phyloP scores from a whole-genome alignment of 371 early-diverging fungal species.

The Parasitella parasitica region DNA sequence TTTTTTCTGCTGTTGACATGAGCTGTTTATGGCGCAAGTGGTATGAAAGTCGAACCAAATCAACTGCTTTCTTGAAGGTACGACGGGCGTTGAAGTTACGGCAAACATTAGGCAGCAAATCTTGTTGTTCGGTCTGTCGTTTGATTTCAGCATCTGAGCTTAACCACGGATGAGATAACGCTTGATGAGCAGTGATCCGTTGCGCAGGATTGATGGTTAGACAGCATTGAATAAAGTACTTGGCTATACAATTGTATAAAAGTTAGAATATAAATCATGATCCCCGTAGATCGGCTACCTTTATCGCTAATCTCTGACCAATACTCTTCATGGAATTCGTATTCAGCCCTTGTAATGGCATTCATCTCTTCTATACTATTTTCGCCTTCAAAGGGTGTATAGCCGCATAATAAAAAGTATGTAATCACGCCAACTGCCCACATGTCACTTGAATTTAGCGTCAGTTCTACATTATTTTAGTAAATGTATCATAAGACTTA shows the following conservation, averaged over 20 bases:
- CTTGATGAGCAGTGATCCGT: slow-evolving; percentile 61
- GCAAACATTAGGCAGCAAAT: slow-evolving; percentile 71
- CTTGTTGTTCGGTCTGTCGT: slow-evolving; percentile 16
- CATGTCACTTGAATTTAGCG: slow-evolving; percentile 57
- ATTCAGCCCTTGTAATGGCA: slow-evolving; percentile 71
- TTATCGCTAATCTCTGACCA: slow-evolving; percentile 60
- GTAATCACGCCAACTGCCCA: slow-evolving; percentile 94
- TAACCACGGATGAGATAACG: slow-evolving; percentile 66
- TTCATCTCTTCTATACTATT: slow-evolving; percentile 60
- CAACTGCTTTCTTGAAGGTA: slow-evolving; percentile 69
- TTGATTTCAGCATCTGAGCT: slow-evolving; percentile 9
- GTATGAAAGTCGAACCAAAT: slow-evolving; percentile 48
- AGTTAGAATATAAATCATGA: not conserved
- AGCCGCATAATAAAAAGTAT: slow-evolving; percentile 85
- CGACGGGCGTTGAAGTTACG: slow-evolving; percentile 79
- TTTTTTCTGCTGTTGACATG: slow-evolving; percentile 16
- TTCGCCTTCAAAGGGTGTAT: slow-evolving; percentile 85
- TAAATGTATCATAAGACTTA: slow-evolving; percentile 17
- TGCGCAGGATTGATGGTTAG: slow-evolving; percentile 42
- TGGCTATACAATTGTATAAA: slow-evolving; percentile 50
- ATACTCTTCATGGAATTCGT: slow-evolving; percentile 75
- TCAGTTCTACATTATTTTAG: not conserved
- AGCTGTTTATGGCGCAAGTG: slow-evolving; percentile 38
- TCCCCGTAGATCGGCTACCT: slow-evolving; percentile 9
- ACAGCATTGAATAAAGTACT: slow-evolving; percentile 69